Evolutionary conservation across 1,284 basidiomycete species (phyloP), one percentile per base, ranked within the genome.

Genomic region (Xerocomus minutiporus): DNA sequence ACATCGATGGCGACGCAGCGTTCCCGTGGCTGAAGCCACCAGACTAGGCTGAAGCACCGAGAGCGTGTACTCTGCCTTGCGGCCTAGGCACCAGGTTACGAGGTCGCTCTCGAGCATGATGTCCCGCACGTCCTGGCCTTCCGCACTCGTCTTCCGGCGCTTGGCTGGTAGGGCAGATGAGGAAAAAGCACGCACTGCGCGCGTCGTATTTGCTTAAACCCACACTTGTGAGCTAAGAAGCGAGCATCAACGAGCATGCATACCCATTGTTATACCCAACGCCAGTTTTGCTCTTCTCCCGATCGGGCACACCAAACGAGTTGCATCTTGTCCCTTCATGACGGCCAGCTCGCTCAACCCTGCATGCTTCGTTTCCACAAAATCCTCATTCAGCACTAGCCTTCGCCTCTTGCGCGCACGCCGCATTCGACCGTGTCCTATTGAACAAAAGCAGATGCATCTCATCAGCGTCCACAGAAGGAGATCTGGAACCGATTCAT

Each of bases 171-270:
- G 54, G 63, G 48, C 12, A 56, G 55, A 13, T 68, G 57, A 12
- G 68, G 76, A 64, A 83, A 82, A 29, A 84, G 69, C 4, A 74
- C 65, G 28, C 70, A 64, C 35, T 72, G 72, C 7, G 84, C 67
- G 80, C 76, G 17, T 79, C 71, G 56, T 83, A 86, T 64, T 81
- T 83, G 20, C 20, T 20, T 20, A 20, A 20, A 20, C 20, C 20
- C 20, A 20, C 20, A 20, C 20, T 20, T 20, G 20, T 20, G 20
- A 20, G 17, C 17, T 20, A 20, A 20, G 17, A 20, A 20, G 17
- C 17, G 17, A 20, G 17, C 17, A 20, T 20, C 17, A 20, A 20
- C 17, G 17, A 20, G 20, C 20, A 2, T 20, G 20, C 20, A 20
- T 20, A 20, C 17, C 17, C 17, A 20, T 20, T 20, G 17, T 20